These are phyloP conservation scores for Ziziphus jujuba DNA, from an alignment of 306 rosid genomes.

Conservation along the genomic window DNA sequence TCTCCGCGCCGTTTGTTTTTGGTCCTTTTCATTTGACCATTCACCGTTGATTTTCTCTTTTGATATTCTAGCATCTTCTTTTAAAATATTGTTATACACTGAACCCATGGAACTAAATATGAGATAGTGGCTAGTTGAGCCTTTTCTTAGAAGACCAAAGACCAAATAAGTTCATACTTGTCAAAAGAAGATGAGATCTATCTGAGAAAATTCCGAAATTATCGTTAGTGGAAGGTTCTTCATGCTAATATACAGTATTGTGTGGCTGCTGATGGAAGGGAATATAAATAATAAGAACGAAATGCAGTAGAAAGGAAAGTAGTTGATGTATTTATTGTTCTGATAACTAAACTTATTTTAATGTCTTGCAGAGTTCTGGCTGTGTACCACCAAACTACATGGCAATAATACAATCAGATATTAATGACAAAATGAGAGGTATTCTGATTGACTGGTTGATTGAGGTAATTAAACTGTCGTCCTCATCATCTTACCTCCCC, in stretches of 20 bases:
- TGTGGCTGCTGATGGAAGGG: background rate
- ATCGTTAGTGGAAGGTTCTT: too few relatives aligned
- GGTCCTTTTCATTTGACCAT: background rate
- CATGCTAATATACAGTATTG: too few relatives aligned
- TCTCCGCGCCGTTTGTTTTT: background rate
- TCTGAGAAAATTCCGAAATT: too few relatives aligned
- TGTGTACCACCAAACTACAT: conserved; percentile 44
- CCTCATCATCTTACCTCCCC: background rate
- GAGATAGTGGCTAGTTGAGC: too few relatives aligned
- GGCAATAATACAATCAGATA: conserved; percentile 47
- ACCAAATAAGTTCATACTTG: too few relatives aligned
- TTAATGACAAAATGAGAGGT: conserved; percentile 62
- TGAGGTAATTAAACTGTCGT: conserved; percentile 37
- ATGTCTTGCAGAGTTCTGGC: conserved; percentile 35
- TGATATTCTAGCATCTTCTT: too few relatives aligned
- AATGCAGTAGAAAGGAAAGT: too few relatives aligned
- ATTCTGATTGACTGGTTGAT: conserved; percentile 63
- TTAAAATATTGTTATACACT: too few relatives aligned
- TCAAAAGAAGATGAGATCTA: too few relatives aligned
- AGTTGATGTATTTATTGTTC: background rate
- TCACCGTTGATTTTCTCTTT: background rate
- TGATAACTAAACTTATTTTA: background rate
- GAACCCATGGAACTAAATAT: too few relatives aligned
- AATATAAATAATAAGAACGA: too few relatives aligned
- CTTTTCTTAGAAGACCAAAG: too few relatives aligned